These are phyloP conservation scores for Metschnikowia hibisci DNA, from an alignment of 805 yeast genomes.

Conservation along the genomic window DNA sequence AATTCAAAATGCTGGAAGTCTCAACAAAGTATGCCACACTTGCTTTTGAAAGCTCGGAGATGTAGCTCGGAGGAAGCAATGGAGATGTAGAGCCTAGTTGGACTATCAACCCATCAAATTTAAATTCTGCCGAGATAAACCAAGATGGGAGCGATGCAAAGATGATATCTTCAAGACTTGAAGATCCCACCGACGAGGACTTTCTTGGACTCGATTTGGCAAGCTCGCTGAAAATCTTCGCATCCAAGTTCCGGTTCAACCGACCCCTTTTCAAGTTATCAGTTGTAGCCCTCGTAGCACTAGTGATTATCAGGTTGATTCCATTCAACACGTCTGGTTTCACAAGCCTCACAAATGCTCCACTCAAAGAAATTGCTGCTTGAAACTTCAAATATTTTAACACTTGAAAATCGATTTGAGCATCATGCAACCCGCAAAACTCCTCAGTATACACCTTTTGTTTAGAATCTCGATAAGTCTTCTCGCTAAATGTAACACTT, in stretches of 20 bases:
- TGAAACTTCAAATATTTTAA: conserved; percentile 28
- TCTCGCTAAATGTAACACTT: conserved; percentile 28
- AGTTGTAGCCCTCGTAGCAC: conserved; percentile 23
- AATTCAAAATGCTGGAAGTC: conserved; percentile 16
- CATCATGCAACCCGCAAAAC: conserved; percentile 20
- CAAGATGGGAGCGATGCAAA: conserved; percentile 31
- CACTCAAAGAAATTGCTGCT: conserved; percentile 19
- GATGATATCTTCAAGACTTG: conserved; percentile 4
- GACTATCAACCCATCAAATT: conserved; percentile 17
- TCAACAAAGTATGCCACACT: conserved; percentile 11
- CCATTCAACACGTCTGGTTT: conserved; percentile 31
- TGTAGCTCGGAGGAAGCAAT: conserved; percentile 24
- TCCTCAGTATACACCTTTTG: conserved; percentile 18
- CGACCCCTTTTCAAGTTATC: conserved; percentile 25
- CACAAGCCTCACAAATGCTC: conserved; percentile 24
- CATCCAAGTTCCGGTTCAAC: conserved; percentile 26
- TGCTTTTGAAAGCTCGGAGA: conserved; percentile 20
- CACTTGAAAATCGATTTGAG: conserved; percentile 21
- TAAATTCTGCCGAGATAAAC: conserved; percentile 26
- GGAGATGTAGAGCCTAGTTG: conserved; percentile 38
- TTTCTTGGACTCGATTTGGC: conserved; percentile 3
- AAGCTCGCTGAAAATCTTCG: conserved; percentile 16
- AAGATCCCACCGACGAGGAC: not conserved
- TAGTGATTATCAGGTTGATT: conserved; percentile 26
- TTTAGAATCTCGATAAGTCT: conserved; percentile 3